Evolutionary conservation across 345 rosid genomes (phyloP), one percentile per base, ranked within the genome.

Genomic region (Melaleuca alternifolia): DNA sequence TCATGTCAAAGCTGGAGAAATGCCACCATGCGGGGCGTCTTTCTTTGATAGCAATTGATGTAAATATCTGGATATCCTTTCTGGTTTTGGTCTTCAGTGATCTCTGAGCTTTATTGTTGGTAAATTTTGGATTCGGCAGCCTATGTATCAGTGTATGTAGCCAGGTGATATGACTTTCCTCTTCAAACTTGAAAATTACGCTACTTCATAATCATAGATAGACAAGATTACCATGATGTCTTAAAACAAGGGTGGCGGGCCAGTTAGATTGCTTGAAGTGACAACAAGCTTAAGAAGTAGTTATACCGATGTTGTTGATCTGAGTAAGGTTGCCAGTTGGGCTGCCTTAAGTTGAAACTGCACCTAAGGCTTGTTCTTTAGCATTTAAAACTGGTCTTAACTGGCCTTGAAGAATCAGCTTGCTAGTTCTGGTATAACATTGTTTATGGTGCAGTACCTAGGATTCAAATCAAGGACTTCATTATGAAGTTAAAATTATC

Each of bases 1-100:
- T 97, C 87, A 97, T 97, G 98, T 97, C 99, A n/a, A 96, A 97
- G 92, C 99, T 97, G 54, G 99, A 97, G 91, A 97, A 96, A 84
- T 95, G 98, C 86, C 94, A 96, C 81, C 90, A 87, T 84, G 93
- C 94, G 53, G 96, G 95, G 30, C 93, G 92, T 54, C 96, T 96
- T 87, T 93, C 99, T 86, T 92, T 97, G 84, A 94, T 96, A 84
- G 93, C 99, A 75, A 90, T 96, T 79, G 99, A 95, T 93, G 99
- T 96, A 84, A 95, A 98, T 91, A 81, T 56, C 33, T 51, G 51
- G 1, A 26, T 65, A 62, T 59, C 51, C 56, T 51, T 33, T 50
- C 51, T 71, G 79, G 79, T 71, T 71, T 33, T 71, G 79, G 46
- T 16, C 79, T 71, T 65, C 21, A 14, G 24, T 65, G 3, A 33